Conservation (phyloP, 345 rosid genomes). For the Eucalyptus tenuipes region DNA sequence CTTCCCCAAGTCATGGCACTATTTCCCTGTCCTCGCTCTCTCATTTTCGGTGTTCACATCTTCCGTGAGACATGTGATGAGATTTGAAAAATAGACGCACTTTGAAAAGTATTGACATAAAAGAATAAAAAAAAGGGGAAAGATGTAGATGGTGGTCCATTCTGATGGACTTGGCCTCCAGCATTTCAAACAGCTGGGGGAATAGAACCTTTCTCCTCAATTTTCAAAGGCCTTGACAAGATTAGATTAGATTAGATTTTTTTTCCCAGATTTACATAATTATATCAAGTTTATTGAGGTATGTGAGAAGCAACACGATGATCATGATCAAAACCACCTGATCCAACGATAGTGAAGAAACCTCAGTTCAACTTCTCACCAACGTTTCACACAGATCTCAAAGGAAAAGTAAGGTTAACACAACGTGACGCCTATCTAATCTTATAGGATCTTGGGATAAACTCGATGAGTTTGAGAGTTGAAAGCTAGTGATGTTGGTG, state of each 20-base stretch:
- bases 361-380: neutral
- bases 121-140: neutral
- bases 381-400: neutral
- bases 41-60: neutral
- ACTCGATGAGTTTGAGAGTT: neutral
- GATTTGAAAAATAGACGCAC: neutral
- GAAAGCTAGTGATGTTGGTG: neutral
- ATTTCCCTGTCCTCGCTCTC: constrained; percentile 10
- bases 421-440: neutral
- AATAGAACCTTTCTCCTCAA: neutral
- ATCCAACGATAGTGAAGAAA: neutral
- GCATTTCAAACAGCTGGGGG: neutral
- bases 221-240: neutral
- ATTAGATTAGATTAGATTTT: neutral
- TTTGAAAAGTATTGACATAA: neutral
- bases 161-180: neutral
- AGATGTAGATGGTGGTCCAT: neutral
- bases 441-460: accelerated
- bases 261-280: neutral
- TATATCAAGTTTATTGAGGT: neutral
- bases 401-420: neutral
- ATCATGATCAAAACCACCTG: neutral
- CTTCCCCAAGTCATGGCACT: constrained; percentile 4
- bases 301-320: neutral
- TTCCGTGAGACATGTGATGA: neutral